phyloP scores from a whole-genome alignment of 495 filamentous ascomycete genomes.

The Saxispiralis lemnorum region DNA sequence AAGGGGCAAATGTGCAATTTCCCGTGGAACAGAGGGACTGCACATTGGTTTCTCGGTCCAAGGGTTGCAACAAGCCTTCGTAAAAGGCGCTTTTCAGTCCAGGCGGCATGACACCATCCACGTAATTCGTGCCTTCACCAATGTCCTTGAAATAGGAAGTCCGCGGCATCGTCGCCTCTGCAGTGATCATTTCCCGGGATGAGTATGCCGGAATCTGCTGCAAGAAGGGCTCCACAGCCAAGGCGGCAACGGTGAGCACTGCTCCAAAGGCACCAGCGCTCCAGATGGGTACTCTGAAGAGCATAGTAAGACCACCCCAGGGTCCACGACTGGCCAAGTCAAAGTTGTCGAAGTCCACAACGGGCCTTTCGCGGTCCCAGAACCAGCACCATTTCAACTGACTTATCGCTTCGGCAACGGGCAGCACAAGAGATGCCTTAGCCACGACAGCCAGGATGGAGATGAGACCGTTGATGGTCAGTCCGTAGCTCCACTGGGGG shows the following conservation, averaged over 20 bases:
- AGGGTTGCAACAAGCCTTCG: not conserved
- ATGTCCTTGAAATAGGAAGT: not conserved
- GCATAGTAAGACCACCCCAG: constrained; percentile 23
- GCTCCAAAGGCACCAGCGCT: constrained; percentile 1
- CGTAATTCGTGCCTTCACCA: too few relatives aligned
- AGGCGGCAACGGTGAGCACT: not conserved
- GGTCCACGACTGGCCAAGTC: constrained; percentile 28
- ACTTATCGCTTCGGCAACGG: constrained; percentile 18
- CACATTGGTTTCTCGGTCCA: not conserved
- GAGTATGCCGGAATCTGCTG: constrained; percentile 5
- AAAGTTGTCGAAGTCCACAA: constrained; percentile 21
- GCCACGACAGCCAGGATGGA: constrained; percentile 21
- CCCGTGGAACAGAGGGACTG: constrained; percentile 1
- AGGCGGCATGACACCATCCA: not conserved
- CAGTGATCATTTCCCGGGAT: not conserved
- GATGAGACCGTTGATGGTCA: constrained; percentile 20
- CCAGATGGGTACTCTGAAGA: constrained; percentile 9
- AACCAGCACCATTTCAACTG: constrained; percentile 28
- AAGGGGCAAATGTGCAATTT: constrained; percentile 5
- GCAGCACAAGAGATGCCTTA: constrained; percentile 20
- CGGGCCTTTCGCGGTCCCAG: constrained; percentile 8
- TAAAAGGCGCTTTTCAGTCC: not conserved
- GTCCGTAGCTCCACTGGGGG: constrained; percentile 3
- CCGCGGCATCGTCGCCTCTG: not conserved
- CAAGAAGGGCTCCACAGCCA: constrained; percentile 3